Conservation (phyloP, 2,329 filamentous ascomycete genomes). For the Claviceps paspali region DNA sequence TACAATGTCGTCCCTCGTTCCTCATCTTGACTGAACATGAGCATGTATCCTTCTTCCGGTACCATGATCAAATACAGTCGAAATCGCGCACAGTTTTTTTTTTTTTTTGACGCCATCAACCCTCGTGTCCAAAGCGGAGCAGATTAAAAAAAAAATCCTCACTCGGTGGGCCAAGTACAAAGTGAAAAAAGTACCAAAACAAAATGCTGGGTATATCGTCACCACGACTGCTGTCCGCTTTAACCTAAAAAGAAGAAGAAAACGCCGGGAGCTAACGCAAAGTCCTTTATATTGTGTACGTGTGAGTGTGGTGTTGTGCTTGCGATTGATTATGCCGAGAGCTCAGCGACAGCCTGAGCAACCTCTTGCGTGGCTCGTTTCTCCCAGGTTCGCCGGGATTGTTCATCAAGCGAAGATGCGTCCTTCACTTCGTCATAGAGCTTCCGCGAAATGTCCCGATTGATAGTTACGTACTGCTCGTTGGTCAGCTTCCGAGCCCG, state of each 20-base stretch:
- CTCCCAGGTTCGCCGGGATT: constrained; percentile 56
- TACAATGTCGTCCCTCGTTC: constrained; percentile 4
- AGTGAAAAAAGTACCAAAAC: neutral
- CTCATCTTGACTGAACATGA: constrained; percentile 5
- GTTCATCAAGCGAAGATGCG: constrained; percentile 44
- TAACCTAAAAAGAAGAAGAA: constrained; percentile 4
- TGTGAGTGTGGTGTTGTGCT: neutral
- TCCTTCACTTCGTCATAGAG: constrained; percentile 58
- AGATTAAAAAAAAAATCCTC: neutral
- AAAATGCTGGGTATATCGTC: constrained; percentile 16
- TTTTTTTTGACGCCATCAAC: constrained; percentile 7
- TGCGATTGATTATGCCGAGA: constrained; percentile 28
- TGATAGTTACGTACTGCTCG: constrained; percentile 85
- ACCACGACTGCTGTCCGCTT: constrained; percentile 7
- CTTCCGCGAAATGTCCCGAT: constrained; percentile 74
- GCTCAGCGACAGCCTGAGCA: constrained; percentile 50
- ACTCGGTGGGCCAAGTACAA: constrained; percentile 10
- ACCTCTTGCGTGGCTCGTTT: constrained; percentile 67
- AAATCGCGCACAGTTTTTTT: constrained; percentile 6
- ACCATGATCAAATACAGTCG: constrained; percentile 5
- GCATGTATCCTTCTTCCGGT: constrained; percentile 4
- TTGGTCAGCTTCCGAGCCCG: constrained; percentile 64
- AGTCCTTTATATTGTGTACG: constrained; percentile 10
- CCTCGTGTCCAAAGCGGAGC: constrained; percentile 4
- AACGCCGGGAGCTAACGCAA: constrained; percentile 17